Base-by-base conservation (phyloP, 177 flowering plant species). In the Vitis hybrid region DNA sequence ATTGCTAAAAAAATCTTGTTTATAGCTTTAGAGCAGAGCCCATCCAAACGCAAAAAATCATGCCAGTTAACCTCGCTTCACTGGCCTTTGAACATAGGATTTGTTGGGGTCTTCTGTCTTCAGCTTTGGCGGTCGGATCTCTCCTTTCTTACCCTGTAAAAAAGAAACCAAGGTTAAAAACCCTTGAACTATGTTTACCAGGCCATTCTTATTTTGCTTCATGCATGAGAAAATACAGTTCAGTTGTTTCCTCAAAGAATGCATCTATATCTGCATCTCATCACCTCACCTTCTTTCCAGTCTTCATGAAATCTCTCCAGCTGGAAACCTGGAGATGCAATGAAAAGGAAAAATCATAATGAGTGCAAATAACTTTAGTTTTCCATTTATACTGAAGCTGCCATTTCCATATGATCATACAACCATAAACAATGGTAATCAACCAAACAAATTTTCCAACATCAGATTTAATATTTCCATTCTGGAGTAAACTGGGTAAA, bases 251-350 rank as follows among this genome's bases (percentile, higher is more conserved):
- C 52, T 50, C 2, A 9, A 64, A 4, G 16, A 22, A 50, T 56
- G 19, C 31, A 14, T 14, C 39, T n/a, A 21, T 16, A 66, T 19
- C 51, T 21, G 26, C 48, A 59, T 64, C 66, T 86, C 61, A 93
- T 97, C 48, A 59, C 52, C 69, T 86, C 61, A 93, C 97, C 93
- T 93, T 96, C 83, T 96, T 94, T 70, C 98, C 97, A 22, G 86
- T 76, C 76, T 96, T 96, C 97, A 88, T 90, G 71, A 96, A 93
- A 77, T 94, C 97, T 76, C 99, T 89, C 97, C 99, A 96, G 85
- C 99, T 92, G 48, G 99, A 92, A 73, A 96, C 98, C 99, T 96
- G 88, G 45, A 7, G 59, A 76, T 55, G 39, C 68, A 55, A 72
- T 5, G 48, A 22, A 61, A 62, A 55, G 13, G 53, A 1, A 9